These are phyloP conservation scores for Bacidia rubella DNA, from an alignment of 495 filamentous ascomycete genomes.

Conservation along the genomic window DNA sequence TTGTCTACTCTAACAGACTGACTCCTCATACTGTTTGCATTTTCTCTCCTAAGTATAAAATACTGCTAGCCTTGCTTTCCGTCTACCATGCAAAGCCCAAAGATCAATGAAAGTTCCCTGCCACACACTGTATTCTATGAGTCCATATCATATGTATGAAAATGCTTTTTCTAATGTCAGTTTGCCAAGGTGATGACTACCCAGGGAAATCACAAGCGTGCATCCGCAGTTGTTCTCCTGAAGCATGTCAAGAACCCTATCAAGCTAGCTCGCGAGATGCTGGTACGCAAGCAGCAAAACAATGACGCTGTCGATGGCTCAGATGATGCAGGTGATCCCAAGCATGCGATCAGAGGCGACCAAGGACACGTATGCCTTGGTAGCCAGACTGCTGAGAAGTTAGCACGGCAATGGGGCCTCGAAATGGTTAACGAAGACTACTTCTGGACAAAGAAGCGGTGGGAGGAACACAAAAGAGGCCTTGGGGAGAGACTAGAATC, in stretches of 20 bases:
- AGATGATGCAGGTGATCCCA: slow-evolving; percentile 48
- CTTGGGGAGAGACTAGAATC: slow-evolving; percentile 31
- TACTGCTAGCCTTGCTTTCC: too few species aligned
- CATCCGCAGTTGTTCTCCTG: slow-evolving; percentile 60
- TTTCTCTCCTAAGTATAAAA: too few species aligned
- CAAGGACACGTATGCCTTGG: slow-evolving; percentile 27
- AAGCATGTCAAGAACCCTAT: slow-evolving; percentile 68
- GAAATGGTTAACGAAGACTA: slow-evolving; percentile 57
- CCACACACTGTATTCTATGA: too few species aligned
- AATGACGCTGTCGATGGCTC: slow-evolving; percentile 43
- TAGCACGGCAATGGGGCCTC: slow-evolving; percentile 62
- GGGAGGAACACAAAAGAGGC: slow-evolving; percentile 68
- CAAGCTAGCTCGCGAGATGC: slow-evolving; percentile 54
- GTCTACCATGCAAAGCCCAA: too few species aligned
- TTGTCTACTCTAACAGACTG: too few species aligned
- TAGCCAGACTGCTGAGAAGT: slow-evolving; percentile 43
- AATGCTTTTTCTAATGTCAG: not conserved
- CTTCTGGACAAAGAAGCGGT: slow-evolving; percentile 66
- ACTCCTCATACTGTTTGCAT: too few species aligned
- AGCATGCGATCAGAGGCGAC: slow-evolving; percentile 55
- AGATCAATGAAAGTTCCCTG: too few species aligned
- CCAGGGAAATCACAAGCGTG: slow-evolving; percentile 49
- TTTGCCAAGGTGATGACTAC: slow-evolving; percentile 61
- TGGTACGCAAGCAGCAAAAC: slow-evolving; percentile 38
- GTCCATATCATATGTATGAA: not conserved